These are phyloP conservation scores for Candida albicans DNA, from an alignment of 1,139 yeast species.

Conservation along the genomic window DNA sequence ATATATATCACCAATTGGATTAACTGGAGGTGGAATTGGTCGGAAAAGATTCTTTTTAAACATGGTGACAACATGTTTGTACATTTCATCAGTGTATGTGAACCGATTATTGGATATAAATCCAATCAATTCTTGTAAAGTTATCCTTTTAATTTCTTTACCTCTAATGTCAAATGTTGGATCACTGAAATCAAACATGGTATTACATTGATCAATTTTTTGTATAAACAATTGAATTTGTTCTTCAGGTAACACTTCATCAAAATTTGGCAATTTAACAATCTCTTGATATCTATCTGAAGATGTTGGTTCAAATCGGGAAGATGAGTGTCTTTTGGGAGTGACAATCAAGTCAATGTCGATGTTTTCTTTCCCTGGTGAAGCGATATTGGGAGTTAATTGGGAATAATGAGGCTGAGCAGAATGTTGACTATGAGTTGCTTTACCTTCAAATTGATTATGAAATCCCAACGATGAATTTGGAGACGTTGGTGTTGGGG, in stretches of 20 bases:
- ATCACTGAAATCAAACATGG: slow-evolving; percentile 90
- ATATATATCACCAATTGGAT: slow-evolving; percentile 91
- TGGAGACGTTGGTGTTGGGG: slow-evolving; percentile 39
- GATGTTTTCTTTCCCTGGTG: slow-evolving; percentile 45
- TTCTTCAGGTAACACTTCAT: slow-evolving; percentile 86
- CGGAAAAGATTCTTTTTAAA: slow-evolving; percentile 85
- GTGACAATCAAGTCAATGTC: slow-evolving; percentile 53
- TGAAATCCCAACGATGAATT: slow-evolving; percentile 4
- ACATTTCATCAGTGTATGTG: slow-evolving; percentile 88
- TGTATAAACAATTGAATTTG: slow-evolving; percentile 79
- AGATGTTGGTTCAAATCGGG: slow-evolving; percentile 82
- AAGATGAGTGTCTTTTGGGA: slow-evolving; percentile 92
- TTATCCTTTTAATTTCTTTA: slow-evolving; percentile 83
- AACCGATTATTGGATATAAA: slow-evolving; percentile 81
- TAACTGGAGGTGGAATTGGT: slow-evolving; percentile 97
- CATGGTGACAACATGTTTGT: slow-evolving; percentile 85
- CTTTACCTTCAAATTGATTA: slow-evolving; percentile 14
- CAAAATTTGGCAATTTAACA: slow-evolving; percentile 81
- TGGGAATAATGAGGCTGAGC: slow-evolving; percentile 31
- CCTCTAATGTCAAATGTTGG: slow-evolving; percentile 91
- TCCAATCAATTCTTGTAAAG: slow-evolving; percentile 85
- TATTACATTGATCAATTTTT: slow-evolving; percentile 91
- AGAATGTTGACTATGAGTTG: slow-evolving; percentile 29
- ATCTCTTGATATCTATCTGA: slow-evolving; percentile 65
- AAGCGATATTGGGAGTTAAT: slow-evolving; percentile 41